Conservation (phyloP, 2,329 filamentous ascomycete species). For the Cladosporium sp. region DNA sequence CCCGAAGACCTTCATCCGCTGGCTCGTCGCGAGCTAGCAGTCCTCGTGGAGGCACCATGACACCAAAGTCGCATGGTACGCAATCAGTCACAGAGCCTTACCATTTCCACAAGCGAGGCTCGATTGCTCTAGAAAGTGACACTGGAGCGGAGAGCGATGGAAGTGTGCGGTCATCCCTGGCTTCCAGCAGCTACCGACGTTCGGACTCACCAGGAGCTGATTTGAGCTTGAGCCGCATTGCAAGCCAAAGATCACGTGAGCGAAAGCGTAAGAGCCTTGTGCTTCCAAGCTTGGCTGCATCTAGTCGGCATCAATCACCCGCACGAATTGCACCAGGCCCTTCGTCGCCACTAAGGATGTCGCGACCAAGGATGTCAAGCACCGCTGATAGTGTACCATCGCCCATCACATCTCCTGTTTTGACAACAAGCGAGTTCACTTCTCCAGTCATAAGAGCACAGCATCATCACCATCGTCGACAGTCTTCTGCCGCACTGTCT, state of each 20-base stretch:
- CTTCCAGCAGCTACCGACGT: constrained; percentile 57
- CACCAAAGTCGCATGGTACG: constrained; percentile 76
- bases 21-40: constrained; percentile 85
- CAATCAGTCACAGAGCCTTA: constrained; percentile 51
- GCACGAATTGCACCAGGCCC: constrained; percentile 71
- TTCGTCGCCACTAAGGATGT: constrained; percentile 75
- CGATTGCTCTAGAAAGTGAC: constrained; percentile 81
- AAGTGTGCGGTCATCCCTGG: constrained; percentile 77
- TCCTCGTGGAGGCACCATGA: constrained; percentile 78
- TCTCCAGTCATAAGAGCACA: constrained; percentile 64
- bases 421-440: constrained; percentile 77
- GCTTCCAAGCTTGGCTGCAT: constrained; percentile 64
- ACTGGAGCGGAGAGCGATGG: constrained; percentile 80
- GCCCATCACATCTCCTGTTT: constrained; percentile 84
- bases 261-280: constrained; percentile 85
- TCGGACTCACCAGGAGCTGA: constrained; percentile 92
- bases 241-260: constrained; percentile 67
- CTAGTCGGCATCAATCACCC: constrained; percentile 87
- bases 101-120: constrained; percentile 68
- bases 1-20: constrained; percentile 59
- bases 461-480: constrained; percentile 73
- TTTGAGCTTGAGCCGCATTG: constrained; percentile 70
- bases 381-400: constrained; percentile 68
- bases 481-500: constrained; percentile 87
- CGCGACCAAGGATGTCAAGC: constrained; percentile 71